Evolutionary conservation across 1,139 yeast species (phyloP).

Genomic region (Yamadazyma aaseri): DNA sequence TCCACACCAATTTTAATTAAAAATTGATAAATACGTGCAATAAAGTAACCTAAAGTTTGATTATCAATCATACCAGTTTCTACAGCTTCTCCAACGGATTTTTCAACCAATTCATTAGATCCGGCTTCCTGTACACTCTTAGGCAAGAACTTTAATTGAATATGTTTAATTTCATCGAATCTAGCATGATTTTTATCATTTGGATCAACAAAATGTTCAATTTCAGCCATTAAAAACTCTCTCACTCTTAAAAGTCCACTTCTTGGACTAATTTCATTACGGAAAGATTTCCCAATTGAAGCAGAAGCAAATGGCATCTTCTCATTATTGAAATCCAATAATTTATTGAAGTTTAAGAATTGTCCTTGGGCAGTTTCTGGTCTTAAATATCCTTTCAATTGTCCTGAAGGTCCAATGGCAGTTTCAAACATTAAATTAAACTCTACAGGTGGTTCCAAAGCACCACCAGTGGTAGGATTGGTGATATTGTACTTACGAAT

Average conservation of each 20-base stretch:
- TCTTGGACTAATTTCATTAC: constrained; percentile 98
- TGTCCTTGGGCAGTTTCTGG: constrained; percentile 99
- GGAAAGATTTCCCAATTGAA: constrained; percentile 95
- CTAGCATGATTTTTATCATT: constrained; percentile 76
- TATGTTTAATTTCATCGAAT: constrained; percentile 72
- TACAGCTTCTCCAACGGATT: constrained; percentile 90
- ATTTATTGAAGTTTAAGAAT: constrained; percentile 89
- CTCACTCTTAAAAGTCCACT: constrained; percentile 97
- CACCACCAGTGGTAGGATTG: constrained; percentile 88
- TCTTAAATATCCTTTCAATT: constrained; percentile 89
- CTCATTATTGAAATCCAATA: constrained; percentile 91
- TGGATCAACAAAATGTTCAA: constrained; percentile 98
- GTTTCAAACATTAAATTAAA: constrained; percentile 99
- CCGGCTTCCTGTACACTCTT: constrained; percentile 87
- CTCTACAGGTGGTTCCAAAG: constrained; percentile 85
- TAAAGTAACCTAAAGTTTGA: constrained; percentile 94
- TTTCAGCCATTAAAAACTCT: constrained; percentile 98
- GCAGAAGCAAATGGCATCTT: constrained; percentile 99
- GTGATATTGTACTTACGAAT: constrained; percentile 78
- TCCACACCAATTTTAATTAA: constrained; percentile 89
- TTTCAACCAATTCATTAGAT: constrained; percentile 60
- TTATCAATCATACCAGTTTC: constrained; percentile 85
- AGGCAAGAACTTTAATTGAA: constrained; percentile 76
- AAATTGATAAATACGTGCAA: constrained; percentile 88
- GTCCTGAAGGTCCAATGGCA: constrained; percentile 98